A percentile compares a stretch with the other conserved stretches of the same genome.
Evolutionary conservation across 2,329 filamentous ascomycete species (phyloP).

Genomic region (Alternaria triticina): DNA sequence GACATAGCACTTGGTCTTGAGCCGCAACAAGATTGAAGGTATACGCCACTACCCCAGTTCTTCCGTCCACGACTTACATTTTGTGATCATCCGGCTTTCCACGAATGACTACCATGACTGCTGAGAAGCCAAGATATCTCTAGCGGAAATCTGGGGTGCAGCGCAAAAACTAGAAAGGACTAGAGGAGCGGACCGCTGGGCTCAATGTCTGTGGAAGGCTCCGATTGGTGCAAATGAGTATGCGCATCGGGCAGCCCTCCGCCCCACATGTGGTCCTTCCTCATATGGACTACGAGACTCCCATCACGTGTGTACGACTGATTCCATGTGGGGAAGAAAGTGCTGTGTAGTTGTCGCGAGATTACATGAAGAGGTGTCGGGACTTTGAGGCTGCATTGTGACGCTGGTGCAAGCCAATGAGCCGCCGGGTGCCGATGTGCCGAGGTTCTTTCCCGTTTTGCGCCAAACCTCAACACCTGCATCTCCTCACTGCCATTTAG

Average conservation of each 20-base stretch:
- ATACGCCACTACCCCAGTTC: background rate
- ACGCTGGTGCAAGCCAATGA: background rate
- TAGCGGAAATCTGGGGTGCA: background rate
- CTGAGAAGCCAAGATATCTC: background rate
- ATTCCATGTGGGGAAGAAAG: background rate
- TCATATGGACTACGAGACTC: background rate
- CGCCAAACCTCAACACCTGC: background rate
- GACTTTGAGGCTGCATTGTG: background rate
- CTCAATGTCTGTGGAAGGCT: background rate
- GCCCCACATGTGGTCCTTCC: background rate
- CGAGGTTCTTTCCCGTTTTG: background rate
- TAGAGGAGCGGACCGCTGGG: background rate
- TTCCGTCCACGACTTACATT: background rate
- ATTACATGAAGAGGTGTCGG: background rate
- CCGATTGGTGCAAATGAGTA: constrained; percentile 19
- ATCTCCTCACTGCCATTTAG: background rate
- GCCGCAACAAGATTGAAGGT: background rate
- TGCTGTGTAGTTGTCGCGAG: background rate
- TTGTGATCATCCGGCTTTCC: background rate
- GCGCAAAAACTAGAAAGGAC: background rate
- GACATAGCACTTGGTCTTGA: background rate
- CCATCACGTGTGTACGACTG: background rate
- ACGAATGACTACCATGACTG: background rate
- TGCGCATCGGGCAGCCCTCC: constrained; percentile 4
- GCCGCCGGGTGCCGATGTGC: background rate